Evolutionary conservation across 2,329 filamentous ascomycete genomes (phyloP).

Genomic region (Pseudocercospora pini-densiflorae): DNA sequence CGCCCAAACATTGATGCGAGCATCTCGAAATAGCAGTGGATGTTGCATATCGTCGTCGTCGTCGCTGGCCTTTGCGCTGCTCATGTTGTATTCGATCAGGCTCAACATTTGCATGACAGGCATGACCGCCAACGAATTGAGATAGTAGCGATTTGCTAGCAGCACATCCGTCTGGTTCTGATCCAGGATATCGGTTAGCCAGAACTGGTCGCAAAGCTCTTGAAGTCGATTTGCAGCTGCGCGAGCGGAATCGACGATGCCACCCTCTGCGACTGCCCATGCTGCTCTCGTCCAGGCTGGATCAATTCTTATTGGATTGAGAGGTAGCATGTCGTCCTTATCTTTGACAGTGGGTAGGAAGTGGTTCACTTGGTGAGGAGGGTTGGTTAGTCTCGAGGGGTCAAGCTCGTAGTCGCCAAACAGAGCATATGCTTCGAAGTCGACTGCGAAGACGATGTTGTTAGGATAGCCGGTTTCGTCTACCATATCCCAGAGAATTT

Average conservation of each 20-base stretch:
- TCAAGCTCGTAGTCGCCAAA: constrained; percentile 33
- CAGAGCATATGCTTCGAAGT: constrained; percentile 19
- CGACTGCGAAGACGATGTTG: constrained; percentile 12
- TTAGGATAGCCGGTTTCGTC: constrained; percentile 4
- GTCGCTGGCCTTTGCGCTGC: not conserved
- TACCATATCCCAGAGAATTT: not conserved
- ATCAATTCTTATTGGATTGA: constrained; percentile 16
- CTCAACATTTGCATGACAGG: constrained; percentile 28
- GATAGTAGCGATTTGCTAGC: not conserved
- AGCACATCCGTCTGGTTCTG: not conserved
- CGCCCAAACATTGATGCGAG: constrained; percentile 13
- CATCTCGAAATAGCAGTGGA: not conserved
- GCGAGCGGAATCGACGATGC: constrained; percentile 10
- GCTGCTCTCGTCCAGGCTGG: constrained; percentile 37
- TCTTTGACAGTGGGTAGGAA: not conserved
- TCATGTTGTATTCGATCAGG: constrained; percentile 27
- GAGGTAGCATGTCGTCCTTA: not conserved
- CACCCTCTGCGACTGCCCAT: constrained; percentile 29
- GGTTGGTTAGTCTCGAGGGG: constrained; percentile 24
- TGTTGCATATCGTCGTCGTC: not conserved
- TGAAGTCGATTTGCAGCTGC: not conserved
- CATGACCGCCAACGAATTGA: constrained; percentile 8
- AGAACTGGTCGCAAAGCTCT: not conserved
- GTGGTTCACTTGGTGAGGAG: not conserved
- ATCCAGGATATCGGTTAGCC: not conserved